Evolutionary conservation across 2,329 filamentous ascomycete genomes (phyloP).

Genomic region (Aspergillus ibericus): DNA sequence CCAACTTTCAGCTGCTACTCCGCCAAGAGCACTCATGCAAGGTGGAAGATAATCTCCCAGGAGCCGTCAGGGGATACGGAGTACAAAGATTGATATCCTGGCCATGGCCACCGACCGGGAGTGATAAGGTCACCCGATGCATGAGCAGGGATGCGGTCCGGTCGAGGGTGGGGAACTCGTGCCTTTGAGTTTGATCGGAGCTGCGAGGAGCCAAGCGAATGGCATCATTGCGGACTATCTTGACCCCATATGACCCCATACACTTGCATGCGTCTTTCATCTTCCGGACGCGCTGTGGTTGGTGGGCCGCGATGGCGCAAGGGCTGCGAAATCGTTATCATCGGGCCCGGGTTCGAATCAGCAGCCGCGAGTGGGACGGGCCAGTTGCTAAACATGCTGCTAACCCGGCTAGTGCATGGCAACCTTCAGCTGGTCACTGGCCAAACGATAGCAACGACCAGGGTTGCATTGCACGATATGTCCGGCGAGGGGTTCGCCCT

Average conservation of each 20-base stretch:
- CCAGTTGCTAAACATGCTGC: neutral
- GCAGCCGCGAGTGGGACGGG: neutral
- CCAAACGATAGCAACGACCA: neutral
- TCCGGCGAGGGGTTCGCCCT: neutral
- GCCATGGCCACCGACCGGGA: neutral
- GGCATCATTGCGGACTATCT: neutral
- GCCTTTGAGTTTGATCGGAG: neutral
- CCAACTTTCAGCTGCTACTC: neutral
- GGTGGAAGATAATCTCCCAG: neutral
- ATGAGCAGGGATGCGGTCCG: neutral
- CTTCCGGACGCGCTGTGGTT: neutral
- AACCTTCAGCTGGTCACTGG: neutral
- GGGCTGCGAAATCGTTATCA: neutral
- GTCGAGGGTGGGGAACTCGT: neutral
- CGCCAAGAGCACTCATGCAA: neutral
- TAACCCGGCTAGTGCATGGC: neutral
- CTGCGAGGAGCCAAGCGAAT: neutral
- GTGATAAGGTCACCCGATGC: neutral
- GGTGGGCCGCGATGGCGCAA: slow-evolving; percentile 2
- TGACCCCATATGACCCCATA: neutral
- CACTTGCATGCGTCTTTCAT: neutral
- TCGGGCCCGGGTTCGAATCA: neutral
- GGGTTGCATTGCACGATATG: neutral
- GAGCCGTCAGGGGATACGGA: neutral
- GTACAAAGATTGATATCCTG: neutral